Conservation (phyloP, 805 yeast genomes). For the Starmerella kuoi region DNA sequence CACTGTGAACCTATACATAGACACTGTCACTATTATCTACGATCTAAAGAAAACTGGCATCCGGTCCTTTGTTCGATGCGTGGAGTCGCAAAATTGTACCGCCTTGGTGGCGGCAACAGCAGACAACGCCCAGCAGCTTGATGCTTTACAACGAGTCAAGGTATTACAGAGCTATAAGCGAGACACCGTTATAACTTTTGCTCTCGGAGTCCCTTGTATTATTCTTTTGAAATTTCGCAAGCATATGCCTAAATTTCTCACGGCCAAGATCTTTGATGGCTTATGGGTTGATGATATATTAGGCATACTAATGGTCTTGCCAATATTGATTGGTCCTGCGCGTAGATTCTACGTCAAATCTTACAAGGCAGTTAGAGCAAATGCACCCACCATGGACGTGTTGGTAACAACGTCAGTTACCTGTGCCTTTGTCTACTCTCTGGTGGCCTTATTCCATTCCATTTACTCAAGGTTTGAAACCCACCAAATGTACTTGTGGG, state of each 20-base stretch:
- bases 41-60: conserved; percentile 41
- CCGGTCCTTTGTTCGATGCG: conserved; percentile 44
- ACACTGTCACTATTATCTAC: conserved; percentile 43
- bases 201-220: conserved; percentile 52
- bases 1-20: conserved; percentile 39
- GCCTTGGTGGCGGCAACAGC: conserved; percentile 38
- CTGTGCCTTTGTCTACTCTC: conserved; percentile 64
- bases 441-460: conserved; percentile 43
- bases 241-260: conserved; percentile 27
- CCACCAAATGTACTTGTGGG: conserved; percentile 43
- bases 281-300: conserved; percentile 51
- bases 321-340: conserved; percentile 60
- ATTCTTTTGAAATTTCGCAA: conserved; percentile 34
- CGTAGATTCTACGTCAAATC: conserved; percentile 53
- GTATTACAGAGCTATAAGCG: conserved; percentile 64
- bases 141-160: conserved; percentile 50
- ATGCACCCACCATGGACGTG: conserved; percentile 84
- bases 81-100: conserved; percentile 43
- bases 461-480: conserved; percentile 27
- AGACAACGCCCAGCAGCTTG: conserved; percentile 58
- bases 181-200: conserved; percentile 40
- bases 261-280: conserved; percentile 42
- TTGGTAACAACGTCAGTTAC: conserved; percentile 72
- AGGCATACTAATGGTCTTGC: conserved; percentile 44
- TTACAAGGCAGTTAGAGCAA: conserved; percentile 49